Base-by-base conservation (phyloP, 164 flowering plant species). In the Magnolia officinalis region DNA sequence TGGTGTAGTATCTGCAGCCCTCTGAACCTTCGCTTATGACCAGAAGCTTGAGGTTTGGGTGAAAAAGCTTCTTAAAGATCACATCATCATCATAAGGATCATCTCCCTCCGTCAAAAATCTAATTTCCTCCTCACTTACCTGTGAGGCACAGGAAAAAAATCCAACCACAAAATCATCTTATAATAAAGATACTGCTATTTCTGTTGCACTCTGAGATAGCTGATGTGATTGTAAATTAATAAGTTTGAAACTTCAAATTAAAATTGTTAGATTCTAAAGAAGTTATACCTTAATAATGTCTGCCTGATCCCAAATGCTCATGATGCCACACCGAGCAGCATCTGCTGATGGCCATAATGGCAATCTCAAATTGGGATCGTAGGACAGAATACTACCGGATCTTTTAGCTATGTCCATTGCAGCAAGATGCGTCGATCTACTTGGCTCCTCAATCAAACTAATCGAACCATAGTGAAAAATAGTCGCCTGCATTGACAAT, bases 241-340 rank as follows among this genome's bases (percentile, higher is more conserved):
- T 37, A 37, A 37, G 45, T 37, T 37, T 37, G 61, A 16, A 55
- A 55, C 18, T 55, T 16, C 61, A 55, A 55, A 11, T 55, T 11
- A 11, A 55, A 55, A 3, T 8, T 11, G 18, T 55, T 55, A 37
- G 45, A 65, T 65, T 21, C 2, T 16, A 70, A 55, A 88, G 61
- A 55, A 55, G 61, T 55, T 16, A 55, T 55, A 55, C 93, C 91
- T 92, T 92, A 80, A 92, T 90, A 26, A 91, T 73, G 72, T 92
- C 95, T 2, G 97, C 95, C 51, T 88, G 66, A 5, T 81, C 82
- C 97, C 97, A 92, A 20, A 92, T 90, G 83, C 92, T 90, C 85
- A 51, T 81, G 82, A 92, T 92, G 2, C 88, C 90, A 1, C 86
- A 83, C 5, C 85, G 76, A 6, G 92, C 92, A 10, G 85, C 89